Conservation (phyloP, 306 rosid genomes). For the Prunus campanulata region DNA sequence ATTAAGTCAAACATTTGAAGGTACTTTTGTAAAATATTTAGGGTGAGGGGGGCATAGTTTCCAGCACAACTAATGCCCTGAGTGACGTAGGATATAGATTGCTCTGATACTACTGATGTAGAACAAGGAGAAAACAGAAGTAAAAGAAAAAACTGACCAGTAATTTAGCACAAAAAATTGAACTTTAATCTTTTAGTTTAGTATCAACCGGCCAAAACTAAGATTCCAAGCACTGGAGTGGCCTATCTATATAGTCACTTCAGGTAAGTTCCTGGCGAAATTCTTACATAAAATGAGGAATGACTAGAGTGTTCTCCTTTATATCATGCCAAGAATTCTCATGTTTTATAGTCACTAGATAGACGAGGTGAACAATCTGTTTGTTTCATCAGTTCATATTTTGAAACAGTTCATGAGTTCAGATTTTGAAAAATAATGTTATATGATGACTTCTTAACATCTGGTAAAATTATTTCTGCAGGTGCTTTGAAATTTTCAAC, state of each 20-base stretch:
- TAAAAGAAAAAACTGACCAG: background rate
- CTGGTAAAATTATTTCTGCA: constrained; percentile 31
- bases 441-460: constrained; percentile 14
- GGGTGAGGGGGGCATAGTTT: background rate
- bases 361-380: background rate
- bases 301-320: background rate
- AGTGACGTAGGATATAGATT: background rate
- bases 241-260: background rate
- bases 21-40: background rate
- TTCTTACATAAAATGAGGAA: background rate
- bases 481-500: constrained; percentile 84
- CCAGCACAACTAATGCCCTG: background rate
- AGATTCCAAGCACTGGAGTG: background rate
- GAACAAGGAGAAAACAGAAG: background rate
- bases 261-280: background rate
- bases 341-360: constrained; percentile 5
- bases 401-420: background rate
- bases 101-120: background rate
- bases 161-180: background rate
- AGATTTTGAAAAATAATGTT: background rate
- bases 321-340: background rate
- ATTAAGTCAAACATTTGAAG: background rate
- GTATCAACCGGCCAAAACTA: background rate
- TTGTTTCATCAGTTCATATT: background rate
- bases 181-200: background rate